Conservation (phyloP, 2,329 filamentous ascomycete species). For the Fusarium redolens region DNA sequence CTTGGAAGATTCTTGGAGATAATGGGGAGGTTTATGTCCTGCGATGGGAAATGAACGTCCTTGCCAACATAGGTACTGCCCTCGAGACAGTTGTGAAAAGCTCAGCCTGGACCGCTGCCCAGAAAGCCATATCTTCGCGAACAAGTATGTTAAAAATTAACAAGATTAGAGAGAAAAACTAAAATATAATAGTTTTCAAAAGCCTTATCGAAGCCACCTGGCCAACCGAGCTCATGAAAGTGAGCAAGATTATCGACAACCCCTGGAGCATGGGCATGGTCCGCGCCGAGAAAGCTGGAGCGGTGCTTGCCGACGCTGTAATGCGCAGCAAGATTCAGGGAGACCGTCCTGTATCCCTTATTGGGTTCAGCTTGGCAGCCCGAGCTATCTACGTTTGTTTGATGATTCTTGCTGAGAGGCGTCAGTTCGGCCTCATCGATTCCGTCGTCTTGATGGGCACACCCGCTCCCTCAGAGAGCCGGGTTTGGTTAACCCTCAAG, state of each 20-base stretch:
- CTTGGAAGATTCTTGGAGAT: slow-evolving; percentile 81
- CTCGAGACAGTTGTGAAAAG: slow-evolving; percentile 82
- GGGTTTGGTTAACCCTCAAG: slow-evolving; percentile 81
- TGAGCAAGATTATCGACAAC: slow-evolving; percentile 82
- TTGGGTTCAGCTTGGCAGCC: slow-evolving; percentile 86
- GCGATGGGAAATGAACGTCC: slow-evolving; percentile 82
- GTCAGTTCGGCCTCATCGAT: slow-evolving; percentile 87
- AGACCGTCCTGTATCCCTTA: slow-evolving; percentile 81
- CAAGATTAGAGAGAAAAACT: not conserved
- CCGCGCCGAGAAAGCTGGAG: slow-evolving; percentile 77
- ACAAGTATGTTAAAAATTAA: slow-evolving; percentile 55
- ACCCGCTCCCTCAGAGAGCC: slow-evolving; percentile 77
- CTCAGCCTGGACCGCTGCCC: slow-evolving; percentile 81
- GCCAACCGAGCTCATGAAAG: slow-evolving; percentile 72
- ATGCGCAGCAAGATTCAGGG: slow-evolving; percentile 82
- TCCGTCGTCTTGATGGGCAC: slow-evolving; percentile 87
- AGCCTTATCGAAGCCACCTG: slow-evolving; percentile 69
- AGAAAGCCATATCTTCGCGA: slow-evolving; percentile 59
- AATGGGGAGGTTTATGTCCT: slow-evolving; percentile 84
- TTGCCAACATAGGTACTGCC: slow-evolving; percentile 81
- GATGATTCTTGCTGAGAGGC: slow-evolving; percentile 80
- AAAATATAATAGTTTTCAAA: slow-evolving; percentile 58
- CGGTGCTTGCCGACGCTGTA: slow-evolving; percentile 81
- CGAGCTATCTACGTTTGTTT: slow-evolving; percentile 88
- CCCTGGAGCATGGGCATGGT: slow-evolving; percentile 82